These are phyloP conservation scores for Cylindrodendrum hubeiense DNA, from an alignment of 2,329 filamentous ascomycete genomes.

Conservation along the genomic window DNA sequence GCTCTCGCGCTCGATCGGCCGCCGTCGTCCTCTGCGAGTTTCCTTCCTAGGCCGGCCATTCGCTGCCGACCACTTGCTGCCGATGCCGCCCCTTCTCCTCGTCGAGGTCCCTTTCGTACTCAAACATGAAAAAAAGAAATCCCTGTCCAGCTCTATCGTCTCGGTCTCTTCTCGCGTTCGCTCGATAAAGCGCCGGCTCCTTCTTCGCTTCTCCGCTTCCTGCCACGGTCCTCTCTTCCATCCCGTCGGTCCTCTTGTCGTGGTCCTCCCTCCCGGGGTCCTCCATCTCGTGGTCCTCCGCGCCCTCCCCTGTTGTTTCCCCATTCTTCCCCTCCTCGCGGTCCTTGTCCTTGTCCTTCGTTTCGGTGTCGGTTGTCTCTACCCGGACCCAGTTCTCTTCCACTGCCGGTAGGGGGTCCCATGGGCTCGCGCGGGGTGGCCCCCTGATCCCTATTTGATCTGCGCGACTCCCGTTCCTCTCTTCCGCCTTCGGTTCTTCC, in stretches of 20 bases:
- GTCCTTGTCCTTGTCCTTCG: conserved; percentile 40
- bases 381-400: conserved; percentile 48
- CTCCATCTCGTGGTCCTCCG: conserved; percentile 48
- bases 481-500: conserved; percentile 37
- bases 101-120: conserved; percentile 27
- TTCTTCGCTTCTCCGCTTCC: conserved; percentile 62
- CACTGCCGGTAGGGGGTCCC: conserved; percentile 44
- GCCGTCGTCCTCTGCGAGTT: not conserved
- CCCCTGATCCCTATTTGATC: conserved; percentile 44
- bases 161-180: conserved; percentile 67
- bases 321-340: conserved; percentile 50
- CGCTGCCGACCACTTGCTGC: too few species aligned
- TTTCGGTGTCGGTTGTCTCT: conserved; percentile 50
- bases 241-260: conserved; percentile 50
- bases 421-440: conserved; percentile 44
- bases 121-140: conserved; percentile 29
- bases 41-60: not conserved
- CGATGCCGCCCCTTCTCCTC: conserved; percentile 7
- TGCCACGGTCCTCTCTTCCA: conserved; percentile 51
- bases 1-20: not conserved
- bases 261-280: conserved; percentile 36
- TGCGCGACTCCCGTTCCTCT: conserved; percentile 52
- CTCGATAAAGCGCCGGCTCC: conserved; percentile 52
- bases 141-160: conserved; percentile 54
- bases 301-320: conserved; percentile 51